Percentiles rank a stretch among this genome's conserved stretches.
Conservation (phyloP, 1,284 basidiomycete species). For the Microbotryum scabiosae region DNA sequence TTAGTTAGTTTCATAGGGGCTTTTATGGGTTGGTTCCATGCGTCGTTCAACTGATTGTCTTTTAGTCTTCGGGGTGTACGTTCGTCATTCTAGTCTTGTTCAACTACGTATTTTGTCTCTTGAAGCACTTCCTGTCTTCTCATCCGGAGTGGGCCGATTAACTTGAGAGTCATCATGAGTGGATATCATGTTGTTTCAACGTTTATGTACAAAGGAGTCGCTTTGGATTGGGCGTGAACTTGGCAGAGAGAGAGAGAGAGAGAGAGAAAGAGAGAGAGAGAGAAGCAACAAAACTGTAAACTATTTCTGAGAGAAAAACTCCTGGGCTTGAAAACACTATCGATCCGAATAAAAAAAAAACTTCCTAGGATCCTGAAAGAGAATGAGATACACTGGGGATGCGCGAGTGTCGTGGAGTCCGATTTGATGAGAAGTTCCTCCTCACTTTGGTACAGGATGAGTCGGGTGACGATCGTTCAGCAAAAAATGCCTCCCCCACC, state of each 20-base stretch:
- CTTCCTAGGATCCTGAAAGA: neutral
- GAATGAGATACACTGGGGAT: too few species aligned
- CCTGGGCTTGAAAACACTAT: neutral
- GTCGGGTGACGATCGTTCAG: too few species aligned
- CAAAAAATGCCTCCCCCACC: conserved; percentile 7
- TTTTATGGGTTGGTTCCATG: too few species aligned
- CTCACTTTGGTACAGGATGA: too few species aligned
- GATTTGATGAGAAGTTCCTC: too few species aligned
- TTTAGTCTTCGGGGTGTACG: neutral
- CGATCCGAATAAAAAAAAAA: neutral
- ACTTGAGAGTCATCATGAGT: too few species aligned
- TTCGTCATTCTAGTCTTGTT: too few species aligned
- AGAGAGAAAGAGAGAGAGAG: neutral
- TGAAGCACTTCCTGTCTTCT: too few species aligned
- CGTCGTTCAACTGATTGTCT: neutral
- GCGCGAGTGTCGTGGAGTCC: too few species aligned
- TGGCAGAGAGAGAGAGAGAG: neutral
- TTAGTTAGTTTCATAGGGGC: too few species aligned
- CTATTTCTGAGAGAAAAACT: neutral
- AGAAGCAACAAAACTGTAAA: neutral
- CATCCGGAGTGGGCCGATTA: too few species aligned
- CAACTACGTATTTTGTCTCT: too few species aligned
- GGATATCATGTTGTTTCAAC: neutral
- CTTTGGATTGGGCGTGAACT: neutral
- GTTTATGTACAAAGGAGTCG: neutral